Conservation (phyloP, 768 basidiomycete genomes). For the Leccinum uliginosum region DNA sequence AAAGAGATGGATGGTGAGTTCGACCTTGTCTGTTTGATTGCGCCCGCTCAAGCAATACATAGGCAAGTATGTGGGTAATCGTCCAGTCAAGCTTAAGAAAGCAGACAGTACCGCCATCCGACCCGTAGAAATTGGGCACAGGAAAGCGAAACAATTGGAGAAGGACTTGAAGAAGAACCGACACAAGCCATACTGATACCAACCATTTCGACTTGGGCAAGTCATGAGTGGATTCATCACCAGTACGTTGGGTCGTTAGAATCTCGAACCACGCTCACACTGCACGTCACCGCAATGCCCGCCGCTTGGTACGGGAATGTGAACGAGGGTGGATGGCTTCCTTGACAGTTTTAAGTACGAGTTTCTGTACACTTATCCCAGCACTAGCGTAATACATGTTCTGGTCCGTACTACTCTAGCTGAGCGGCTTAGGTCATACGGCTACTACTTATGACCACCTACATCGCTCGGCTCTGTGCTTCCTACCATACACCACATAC, state of each 20-base stretch:
- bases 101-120: constrained; percentile 83
- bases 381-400: constrained; percentile 1
- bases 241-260: constrained; percentile 28
- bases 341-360: not conserved
- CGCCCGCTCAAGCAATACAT: constrained; percentile 11
- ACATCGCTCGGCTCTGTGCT: not conserved
- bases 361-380: constrained; percentile 1
- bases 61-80: constrained; percentile 98
- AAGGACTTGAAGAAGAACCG: constrained; percentile 88
- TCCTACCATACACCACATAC: not conserved
- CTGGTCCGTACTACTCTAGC: no score
- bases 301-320: constrained; percentile 2
- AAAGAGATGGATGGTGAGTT: constrained; percentile 96
- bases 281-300: constrained; percentile 7
- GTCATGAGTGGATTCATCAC: constrained; percentile 4
- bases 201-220: not conserved
- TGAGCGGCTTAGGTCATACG: constrained; percentile 16
- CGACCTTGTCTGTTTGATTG: not conserved
- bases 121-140: constrained; percentile 89
- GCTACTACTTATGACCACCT: not conserved
- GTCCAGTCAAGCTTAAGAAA: constrained; percentile 95
- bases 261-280: constrained; percentile 23
- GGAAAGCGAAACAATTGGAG: constrained; percentile 88
- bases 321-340: constrained; percentile 5
- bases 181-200: constrained; percentile 70